Evolutionary conservation across 768 basidiomycete genomes (phyloP), one percentile per base, ranked within the genome.

Genomic region (Terana coerulea): DNA sequence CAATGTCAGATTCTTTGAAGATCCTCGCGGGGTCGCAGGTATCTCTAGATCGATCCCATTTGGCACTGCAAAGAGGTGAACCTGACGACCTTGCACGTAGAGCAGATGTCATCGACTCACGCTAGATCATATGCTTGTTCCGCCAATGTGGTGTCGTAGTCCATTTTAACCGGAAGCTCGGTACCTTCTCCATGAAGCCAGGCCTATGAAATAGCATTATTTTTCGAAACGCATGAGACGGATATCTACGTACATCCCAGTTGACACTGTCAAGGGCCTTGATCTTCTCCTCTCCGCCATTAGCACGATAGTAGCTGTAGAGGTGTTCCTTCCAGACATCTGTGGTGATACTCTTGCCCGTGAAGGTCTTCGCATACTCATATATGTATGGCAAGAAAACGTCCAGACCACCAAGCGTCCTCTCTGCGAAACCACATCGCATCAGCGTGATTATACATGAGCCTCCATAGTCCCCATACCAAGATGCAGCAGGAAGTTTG

Each of bases 131-230:
- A 88, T 5, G 90, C 84, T 47, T 79, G 72, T 49, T 78, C 69
- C 0, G 88, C 88, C 22, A 95, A 74, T 1, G 83, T 76, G 26
- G 75, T 72, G 55, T 95, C 91, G 52, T 91, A 94, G 52, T 82
- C 74, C 68, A 90, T 75, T 52, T 84, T 71, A 0, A 83, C 87
- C 1, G 90, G 90, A 10, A 95, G 78, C 53, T 78, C 72, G 5
- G 75, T 56, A 3, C 92, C 90, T 64, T 88, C 84, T 30, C 92
- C 92, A 56, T 86, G 80, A 29, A 95, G 67, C 92, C 92, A 95
- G 11, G 78, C 80, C 86, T 88, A 22, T 22, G 25, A 17, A 47
- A 26, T 21, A 37, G 15, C 14, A 10, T 5, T 44, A 40, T 42
- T 29, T 6, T 7, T 33, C 21, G 9, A 25, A 24, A 21, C 43